Evolutionary conservation across 768 basidiomycete species (phyloP).

Genomic region (Glaciozyma antarctica): DNA sequence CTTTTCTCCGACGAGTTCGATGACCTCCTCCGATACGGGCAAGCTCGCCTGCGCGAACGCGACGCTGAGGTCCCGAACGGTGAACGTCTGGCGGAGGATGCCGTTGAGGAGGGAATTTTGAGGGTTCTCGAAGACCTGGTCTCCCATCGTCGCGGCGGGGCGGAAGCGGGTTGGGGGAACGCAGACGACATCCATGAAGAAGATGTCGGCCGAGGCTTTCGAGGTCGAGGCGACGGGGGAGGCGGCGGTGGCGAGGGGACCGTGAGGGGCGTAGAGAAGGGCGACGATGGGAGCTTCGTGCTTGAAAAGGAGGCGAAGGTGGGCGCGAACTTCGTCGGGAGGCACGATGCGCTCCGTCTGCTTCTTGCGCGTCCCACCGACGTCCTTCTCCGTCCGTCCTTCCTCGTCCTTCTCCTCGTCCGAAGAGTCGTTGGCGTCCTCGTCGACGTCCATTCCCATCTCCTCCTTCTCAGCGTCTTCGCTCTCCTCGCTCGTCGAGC

Average conservation of each 20-base stretch:
- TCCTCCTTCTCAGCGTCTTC: constrained; percentile 36
- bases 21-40: constrained; percentile 45
- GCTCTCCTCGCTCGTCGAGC: constrained; percentile 21
- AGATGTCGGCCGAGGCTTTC: constrained; percentile 70
- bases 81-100: constrained; percentile 69
- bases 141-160: constrained; percentile 82
- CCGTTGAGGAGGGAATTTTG: constrained; percentile 83
- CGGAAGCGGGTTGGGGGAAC: constrained; percentile 93
- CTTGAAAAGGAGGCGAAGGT: constrained; percentile 74
- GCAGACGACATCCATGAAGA: constrained; percentile 86
- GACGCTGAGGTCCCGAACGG: constrained; percentile 64
- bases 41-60: constrained; percentile 54
- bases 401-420: constrained; percentile 47
- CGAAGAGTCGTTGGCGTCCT: constrained; percentile 39
- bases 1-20: constrained; percentile 36
- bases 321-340: constrained; percentile 86
- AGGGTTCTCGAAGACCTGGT: constrained; percentile 86
- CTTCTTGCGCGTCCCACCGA: constrained; percentile 44
- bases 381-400: constrained; percentile 40
- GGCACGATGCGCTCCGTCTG: constrained; percentile 69
- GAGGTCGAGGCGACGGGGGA: not conserved
- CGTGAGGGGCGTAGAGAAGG: constrained; percentile 85
- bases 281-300: constrained; percentile 76
- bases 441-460: constrained; percentile 36
- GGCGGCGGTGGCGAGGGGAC: constrained; percentile 44